Evolutionary conservation across 2,329 filamentous ascomycete genomes (phyloP), one percentile per base, ranked within the genome.

Genomic region (Davidsoniella australis): DNA sequence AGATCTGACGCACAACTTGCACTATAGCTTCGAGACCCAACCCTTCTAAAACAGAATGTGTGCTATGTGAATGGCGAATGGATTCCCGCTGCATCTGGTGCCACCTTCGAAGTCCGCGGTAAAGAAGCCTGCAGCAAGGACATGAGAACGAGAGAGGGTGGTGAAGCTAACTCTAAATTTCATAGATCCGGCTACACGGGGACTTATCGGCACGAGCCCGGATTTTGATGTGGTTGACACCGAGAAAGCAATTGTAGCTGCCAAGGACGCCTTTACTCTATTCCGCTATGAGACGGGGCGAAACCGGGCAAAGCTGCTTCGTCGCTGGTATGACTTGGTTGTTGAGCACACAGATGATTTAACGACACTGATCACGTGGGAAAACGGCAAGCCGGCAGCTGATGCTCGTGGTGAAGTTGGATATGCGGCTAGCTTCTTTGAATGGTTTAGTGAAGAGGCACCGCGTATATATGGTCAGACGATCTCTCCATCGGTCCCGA

Each of bases 1-100:
- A 14, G 10, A 16, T 20, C 18, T 40, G 40, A 20, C 20, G 26
- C 33, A 9, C 29, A 18, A 20, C 14, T 16, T 2, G 20, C 16
- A 36, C n/a, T 33, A 18, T 46, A 87, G 80, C 76, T 89, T 59
- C 84, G 79, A 60, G 84, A 89, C 57, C 75, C 76, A 36, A 85
- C 82, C 20, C 75, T 98, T 53, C 76, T 96, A 59, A 95, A 93
- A 69, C 77, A 81, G 57, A 76, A 88, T 61, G 75, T 77, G 53
- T 76, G 78, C 59, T 95, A 89, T 61, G 80, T 96, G 60, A 89
- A 98, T 62, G 91, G 91, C 59, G 75, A 94, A 73, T 98, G 88
- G 85, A 76, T 93, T 54, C 73, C 75, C 57, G 85, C 89, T 57
- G 76, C 78, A 60, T 94, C 86, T 1, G 85, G 86, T 61, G 80